Conservation (phyloP, 1,284 basidiomycete genomes). For the Waitea zeae region DNA sequence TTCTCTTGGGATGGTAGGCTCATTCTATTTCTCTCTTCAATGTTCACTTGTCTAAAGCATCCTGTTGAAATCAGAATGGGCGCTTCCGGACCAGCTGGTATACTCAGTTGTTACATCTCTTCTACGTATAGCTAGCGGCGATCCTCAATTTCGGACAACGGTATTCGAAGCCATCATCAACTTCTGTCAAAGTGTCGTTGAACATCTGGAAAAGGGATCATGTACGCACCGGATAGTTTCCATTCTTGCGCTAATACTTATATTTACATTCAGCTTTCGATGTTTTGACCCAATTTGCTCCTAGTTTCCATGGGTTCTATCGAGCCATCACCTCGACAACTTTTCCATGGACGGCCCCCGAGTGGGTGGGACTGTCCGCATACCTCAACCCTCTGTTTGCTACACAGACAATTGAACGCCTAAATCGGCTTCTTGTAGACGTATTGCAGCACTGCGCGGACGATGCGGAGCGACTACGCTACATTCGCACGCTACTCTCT, state of each 20-base stretch:
- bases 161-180: slow-evolving; percentile 37
- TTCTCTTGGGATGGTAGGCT: slow-evolving; percentile 60
- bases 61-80: slow-evolving; percentile 45
- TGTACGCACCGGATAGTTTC: slow-evolving; percentile 34
- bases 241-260: neutral
- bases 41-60: slow-evolving; percentile 1
- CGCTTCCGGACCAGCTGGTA: slow-evolving; percentile 66
- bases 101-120: slow-evolving; percentile 61
- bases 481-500: slow-evolving; percentile 55
- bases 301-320: slow-evolving; percentile 76
- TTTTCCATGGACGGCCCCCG: slow-evolving; percentile 54
- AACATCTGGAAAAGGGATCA: slow-evolving; percentile 31
- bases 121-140: slow-evolving; percentile 40
- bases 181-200: slow-evolving; percentile 42
- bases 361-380: slow-evolving; percentile 45
- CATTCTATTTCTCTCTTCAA: neutral
- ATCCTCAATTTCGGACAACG: slow-evolving; percentile 26
- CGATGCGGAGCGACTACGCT: slow-evolving; percentile 31
- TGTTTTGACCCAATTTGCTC: slow-evolving; percentile 59
- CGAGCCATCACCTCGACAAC: slow-evolving; percentile 67
- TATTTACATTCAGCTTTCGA: slow-evolving; percentile 33
- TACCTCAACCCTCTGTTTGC: slow-evolving; percentile 41
- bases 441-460: slow-evolving; percentile 36
- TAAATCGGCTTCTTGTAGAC: slow-evolving; percentile 50
- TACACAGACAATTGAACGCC: slow-evolving; percentile 39